Evolutionary conservation across 2,329 filamentous ascomycete species (phyloP).

Genomic region (Rhinocladiella mackenziei): DNA sequence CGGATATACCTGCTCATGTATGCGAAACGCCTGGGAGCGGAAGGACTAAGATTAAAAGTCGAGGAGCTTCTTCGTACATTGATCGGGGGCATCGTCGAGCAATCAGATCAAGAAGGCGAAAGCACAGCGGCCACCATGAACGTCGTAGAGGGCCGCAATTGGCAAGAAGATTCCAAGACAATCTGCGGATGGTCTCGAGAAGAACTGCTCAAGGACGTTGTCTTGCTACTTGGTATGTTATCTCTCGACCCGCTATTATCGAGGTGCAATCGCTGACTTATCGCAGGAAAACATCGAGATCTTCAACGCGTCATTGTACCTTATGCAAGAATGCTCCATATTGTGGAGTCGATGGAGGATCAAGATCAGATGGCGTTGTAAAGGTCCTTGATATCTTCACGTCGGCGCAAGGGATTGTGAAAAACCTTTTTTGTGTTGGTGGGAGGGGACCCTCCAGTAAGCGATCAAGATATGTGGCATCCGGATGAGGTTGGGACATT

Average conservation of each 20-base stretch:
- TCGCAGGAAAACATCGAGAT: slow-evolving; percentile 93
- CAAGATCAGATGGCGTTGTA: slow-evolving; percentile 28
- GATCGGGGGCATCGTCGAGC: slow-evolving; percentile 63
- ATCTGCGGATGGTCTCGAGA: slow-evolving; percentile 89
- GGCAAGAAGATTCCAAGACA: slow-evolving; percentile 64
- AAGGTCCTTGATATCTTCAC: too few relatives aligned
- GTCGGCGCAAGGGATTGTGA: too few relatives aligned
- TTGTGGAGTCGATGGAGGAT: slow-evolving; percentile 37
- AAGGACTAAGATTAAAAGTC: slow-evolving; percentile 81
- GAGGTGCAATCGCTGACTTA: too few relatives aligned
- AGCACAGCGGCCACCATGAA: slow-evolving; percentile 44
- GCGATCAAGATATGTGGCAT: too few relatives aligned
- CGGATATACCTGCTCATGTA: slow-evolving; percentile 97
- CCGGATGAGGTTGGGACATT: too few relatives aligned
- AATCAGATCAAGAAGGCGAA: slow-evolving; percentile 49
- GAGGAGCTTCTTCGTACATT: slow-evolving; percentile 84
- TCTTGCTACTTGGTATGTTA: slow-evolving; percentile 83
- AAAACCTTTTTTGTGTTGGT: too few relatives aligned
- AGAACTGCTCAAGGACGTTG: slow-evolving; percentile 82
- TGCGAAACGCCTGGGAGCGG: slow-evolving; percentile 87
- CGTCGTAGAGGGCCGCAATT: slow-evolving; percentile 52
- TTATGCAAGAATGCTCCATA: slow-evolving; percentile 76
- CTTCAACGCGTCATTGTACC: slow-evolving; percentile 91
- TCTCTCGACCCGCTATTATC: too few relatives aligned
- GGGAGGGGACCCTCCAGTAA: too few relatives aligned